Base-by-base conservation (phyloP, 163 green algal genomes). In the Chlorella variabilis region DNA sequence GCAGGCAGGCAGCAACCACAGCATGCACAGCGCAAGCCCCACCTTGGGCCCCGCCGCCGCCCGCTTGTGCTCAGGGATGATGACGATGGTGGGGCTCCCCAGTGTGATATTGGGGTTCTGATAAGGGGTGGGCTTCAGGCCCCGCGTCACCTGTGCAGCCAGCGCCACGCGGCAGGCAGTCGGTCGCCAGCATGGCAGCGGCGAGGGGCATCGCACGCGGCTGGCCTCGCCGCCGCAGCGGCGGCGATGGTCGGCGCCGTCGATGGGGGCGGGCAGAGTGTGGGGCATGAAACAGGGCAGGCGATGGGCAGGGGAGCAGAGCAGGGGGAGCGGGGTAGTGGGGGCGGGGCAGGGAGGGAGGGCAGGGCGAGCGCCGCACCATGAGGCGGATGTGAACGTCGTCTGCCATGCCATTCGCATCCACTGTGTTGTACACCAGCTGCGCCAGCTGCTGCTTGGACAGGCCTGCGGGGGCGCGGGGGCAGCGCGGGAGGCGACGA, bases 91-190 rank as follows among this genome's bases (percentile, higher is more conserved):
- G 62, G 91, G 88, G 15, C 81, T 59, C n/a, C 92, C 93, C 3
- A 96, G 80, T 13, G 90, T 96, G 75, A 86, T 88, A 23, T 84
- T 82, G 0, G 93, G 93, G 87, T 92, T 92, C 83, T 93, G 92
- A 74, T 96, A 95, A 4, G 92, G 90, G 1, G 93, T 96, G 29
- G 88, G 63, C 85, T 97, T 97, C 9, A 94, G 73, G 1, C 93
- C 93, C 0, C 93, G 91, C 2, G 91, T 93, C 36, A 94, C 87
- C 91, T 80, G 49, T n/a, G 45, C 51, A 8, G 4, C 20, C 18
- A n/a, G 13, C n/a, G n/a, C n/a, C n/a, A n/a, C n/a, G n/a, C n/a
- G n/a, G 54, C 54, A 62, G 54, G 15, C 7, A 8, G 23, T 62
- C 54, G 54, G 54, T n/a, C 15, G 23, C 54, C 45, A 77, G 48